Base-by-base conservation (phyloP, 2,329 filamentous ascomycete species). In the Fusarium compactum region DNA sequence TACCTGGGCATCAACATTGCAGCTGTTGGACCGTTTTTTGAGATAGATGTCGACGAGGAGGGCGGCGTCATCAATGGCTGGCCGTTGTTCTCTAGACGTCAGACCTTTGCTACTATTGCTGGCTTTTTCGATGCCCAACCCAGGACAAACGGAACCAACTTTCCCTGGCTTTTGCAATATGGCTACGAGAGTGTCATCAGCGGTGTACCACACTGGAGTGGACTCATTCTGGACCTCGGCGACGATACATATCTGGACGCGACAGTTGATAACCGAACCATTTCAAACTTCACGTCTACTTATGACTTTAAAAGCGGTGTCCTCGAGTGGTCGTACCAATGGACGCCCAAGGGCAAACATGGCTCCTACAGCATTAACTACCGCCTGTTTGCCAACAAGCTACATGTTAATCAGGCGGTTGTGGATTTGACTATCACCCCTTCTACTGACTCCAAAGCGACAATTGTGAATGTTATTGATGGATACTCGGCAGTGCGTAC, bases 1-100 rank as follows among this genome's bases (percentile, higher is more conserved):
- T 61, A 61, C 14, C 11, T 61, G 12, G 58, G 58, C 4, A 61
- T 61, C 34, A 61, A 61, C 12, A 44, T 61, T 2, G 54, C 58
- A 0, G 58, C 58, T 6, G 22, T 27, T 9, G 58, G 58, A 2
- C 58, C 58, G 1, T 61, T 61, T 6, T 59, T 61, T 0, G 58
- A 61, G n/a, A 48, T 50, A 3, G 58, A 61, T 0, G 6, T 16
- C 0, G 34, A 48, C 2, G 53, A 50, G 14, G 1, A 50, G 1
- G 58, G 58, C 4, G 58, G 54, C 1, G 52, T 46, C 8, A 61
- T 61, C 12, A 61, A 50, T 10, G 58, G 58, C 18, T 61, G 58
- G 58, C 58, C 58, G 4, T n/a, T 61, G 1, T 61, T 61, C 12
- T 61, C 58, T 0, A 6, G 54, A 27, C 54, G 58, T 0, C 58